A percentile compares a stretch with the other conserved stretches of the same genome.
These are phyloP conservation scores for Penicillium sp. DNA, from an alignment of 2,329 filamentous ascomycete species.

Conservation along the genomic window DNA sequence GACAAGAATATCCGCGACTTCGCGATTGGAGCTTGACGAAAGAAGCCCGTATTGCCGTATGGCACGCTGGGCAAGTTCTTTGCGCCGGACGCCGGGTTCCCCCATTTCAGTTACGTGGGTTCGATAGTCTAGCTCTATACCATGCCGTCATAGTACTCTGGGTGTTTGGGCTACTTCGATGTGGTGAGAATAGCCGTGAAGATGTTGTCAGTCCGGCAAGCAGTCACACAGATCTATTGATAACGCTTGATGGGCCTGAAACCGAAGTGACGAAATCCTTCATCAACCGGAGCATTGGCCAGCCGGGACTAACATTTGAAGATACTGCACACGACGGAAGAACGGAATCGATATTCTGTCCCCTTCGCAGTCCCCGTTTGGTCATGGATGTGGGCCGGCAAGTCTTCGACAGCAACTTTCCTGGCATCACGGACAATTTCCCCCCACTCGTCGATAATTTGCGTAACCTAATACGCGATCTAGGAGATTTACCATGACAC, in stretches of 20 bases:
- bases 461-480: constrained; percentile 9
- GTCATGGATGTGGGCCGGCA: constrained; percentile 13
- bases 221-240: not conserved
- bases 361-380: constrained; percentile 10
- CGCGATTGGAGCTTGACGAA: constrained; percentile 7
- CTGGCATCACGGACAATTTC: not conserved
- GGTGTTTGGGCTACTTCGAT: constrained; percentile 10
- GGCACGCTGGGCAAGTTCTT: constrained; percentile 12
- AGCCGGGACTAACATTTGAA: constrained; percentile 3
- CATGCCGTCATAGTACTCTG: constrained; percentile 3
- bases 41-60: constrained; percentile 4
- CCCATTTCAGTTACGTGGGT: constrained; percentile 13
- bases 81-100: constrained; percentile 6
- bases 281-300: constrained; percentile 4
- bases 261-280: constrained; percentile 2
- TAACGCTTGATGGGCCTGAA: constrained; percentile 3
- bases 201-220: too few relatives aligned
- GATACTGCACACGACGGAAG: not conserved
- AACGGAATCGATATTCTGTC: not conserved
- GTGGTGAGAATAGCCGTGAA: not conserved
- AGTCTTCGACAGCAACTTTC: constrained; percentile 12
- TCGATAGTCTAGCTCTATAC: constrained; percentile 8
- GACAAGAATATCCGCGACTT: constrained; percentile 9
- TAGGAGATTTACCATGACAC: constrained; percentile 6
- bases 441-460: constrained; percentile 8